Percentiles rank a stretch among this genome's conserved stretches.
Conservation (phyloP, 2,329 filamentous ascomycete species). For the Colletotrichum sp. region DNA sequence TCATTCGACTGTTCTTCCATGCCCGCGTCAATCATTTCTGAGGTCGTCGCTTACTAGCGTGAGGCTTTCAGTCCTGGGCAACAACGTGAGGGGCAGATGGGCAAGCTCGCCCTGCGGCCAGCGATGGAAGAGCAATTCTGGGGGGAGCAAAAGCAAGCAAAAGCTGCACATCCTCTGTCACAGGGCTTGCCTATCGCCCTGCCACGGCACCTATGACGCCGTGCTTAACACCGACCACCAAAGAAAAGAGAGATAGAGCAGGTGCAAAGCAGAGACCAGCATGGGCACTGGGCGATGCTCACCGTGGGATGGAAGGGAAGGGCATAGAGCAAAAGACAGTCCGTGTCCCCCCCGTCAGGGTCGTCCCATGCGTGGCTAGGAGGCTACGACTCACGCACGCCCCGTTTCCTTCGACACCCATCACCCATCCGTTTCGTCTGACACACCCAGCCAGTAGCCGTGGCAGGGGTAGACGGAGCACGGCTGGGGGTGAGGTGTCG, state of each 20-base stretch:
- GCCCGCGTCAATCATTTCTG: not conserved
- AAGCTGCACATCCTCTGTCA: not conserved
- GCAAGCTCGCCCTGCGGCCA: not conserved
- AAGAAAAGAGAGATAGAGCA: not conserved
- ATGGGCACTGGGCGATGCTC: conserved; percentile 1
- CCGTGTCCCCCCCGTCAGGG: conserved; percentile 14
- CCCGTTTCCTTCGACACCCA: conserved; percentile 20
- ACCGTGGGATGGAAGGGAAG: not conserved
- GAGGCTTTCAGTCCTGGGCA: not conserved
- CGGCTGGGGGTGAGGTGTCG: conserved; percentile 9
- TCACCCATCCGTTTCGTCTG: conserved; percentile 20
- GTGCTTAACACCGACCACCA: not conserved
- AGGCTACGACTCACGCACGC: conserved; percentile 21
- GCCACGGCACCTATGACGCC: not conserved
- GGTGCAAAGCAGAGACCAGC: conserved; percentile 3
- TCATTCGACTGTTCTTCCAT: conserved; percentile 13
- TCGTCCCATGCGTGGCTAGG: conserved; percentile 17
- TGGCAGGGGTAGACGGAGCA: conserved; percentile 19
- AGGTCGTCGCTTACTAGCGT: not conserved
- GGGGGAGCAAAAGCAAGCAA: not conserved
- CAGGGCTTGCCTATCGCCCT: not conserved
- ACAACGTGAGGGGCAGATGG: not conserved
- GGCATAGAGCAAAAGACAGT: conserved; percentile 12
- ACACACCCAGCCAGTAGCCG: conserved; percentile 15
- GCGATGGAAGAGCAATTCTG: not conserved